Evolutionary conservation across 768 basidiomycete genomes (phyloP), one percentile per base, ranked within the genome.

Genomic region (Mycena albidolilacea): DNA sequence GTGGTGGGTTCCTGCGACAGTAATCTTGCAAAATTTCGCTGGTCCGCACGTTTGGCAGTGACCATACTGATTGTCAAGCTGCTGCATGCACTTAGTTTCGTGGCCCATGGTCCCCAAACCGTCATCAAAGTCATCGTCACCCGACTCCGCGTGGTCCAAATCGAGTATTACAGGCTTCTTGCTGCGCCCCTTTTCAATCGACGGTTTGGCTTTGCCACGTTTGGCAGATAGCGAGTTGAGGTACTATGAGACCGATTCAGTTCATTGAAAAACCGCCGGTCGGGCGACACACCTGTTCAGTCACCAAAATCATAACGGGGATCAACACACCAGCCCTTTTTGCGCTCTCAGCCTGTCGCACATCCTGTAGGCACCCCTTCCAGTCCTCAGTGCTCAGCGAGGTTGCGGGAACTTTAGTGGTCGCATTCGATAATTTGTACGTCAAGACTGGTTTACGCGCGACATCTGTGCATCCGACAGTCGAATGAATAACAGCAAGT

Each of bases 121-220:
- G 38, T 64, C 72, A 21, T 69, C 63, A 11, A 62, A 60, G 23
- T 73, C 68, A 30, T 30, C 30, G 30, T 30, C 30, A 30, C 30
- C 30, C 30, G 30, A 30, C 30, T 30, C 30, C 1, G 66, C 72
- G 17, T 68, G 58, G 1, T 73, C 72, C 43, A 73, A 61, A 61
- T 73, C 67, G 3, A 67, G 17, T 11, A 73, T 57, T 9, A 9
- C 61, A 4, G 23, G 10, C 41, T 62, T 68, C 38, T 69, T 63
- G 39, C 43, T 9, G 3, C 54, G 15, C 8, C 12, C 8, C 17
- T 57, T 50, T 12, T 14, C 54, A 7, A 12, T 37, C 39, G 64
- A 12, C n/a, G 54, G 23, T 19, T 43, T 57, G 5, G 8, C 12
- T 12, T 30, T 30, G 30, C 30, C 30, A 30, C 30, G 30, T 3